phyloP scores from a whole-genome alignment of 2,329 filamentous ascomycete species.

The Lasiodiplodia hormozganensis region DNA sequence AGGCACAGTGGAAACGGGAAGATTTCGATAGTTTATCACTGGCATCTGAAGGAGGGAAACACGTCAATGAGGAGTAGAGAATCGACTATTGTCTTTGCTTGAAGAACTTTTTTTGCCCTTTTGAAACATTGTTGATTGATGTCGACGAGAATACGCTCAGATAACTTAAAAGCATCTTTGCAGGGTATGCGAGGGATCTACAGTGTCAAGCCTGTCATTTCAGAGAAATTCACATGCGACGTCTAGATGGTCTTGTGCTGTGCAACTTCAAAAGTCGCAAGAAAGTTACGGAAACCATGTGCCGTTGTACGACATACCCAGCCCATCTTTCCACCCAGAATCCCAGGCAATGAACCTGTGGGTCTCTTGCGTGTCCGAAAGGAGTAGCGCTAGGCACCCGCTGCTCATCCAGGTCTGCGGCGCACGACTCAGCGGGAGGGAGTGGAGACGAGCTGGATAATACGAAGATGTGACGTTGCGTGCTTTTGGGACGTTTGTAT shows the following conservation, averaged over 20 bases:
- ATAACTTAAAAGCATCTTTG: neutral
- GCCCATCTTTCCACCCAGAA: neutral
- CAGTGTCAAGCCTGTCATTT: no score
- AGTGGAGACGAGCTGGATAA: neutral
- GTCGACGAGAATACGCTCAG: neutral
- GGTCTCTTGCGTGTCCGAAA: neutral
- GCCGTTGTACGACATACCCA: neutral
- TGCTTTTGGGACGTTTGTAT: neutral
- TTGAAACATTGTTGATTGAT: neutral
- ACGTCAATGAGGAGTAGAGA: neutral
- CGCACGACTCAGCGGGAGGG: neutral
- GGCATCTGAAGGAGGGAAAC: neutral
- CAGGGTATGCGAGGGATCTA: no score
- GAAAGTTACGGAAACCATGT: neutral
- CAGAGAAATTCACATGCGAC: no score
- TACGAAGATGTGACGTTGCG: neutral
- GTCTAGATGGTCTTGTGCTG: no score
- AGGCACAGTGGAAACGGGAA: neutral
- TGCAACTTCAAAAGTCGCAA: no score
- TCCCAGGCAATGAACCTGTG: neutral
- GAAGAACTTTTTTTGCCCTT: neutral
- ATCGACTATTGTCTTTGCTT: conserved; percentile 3
- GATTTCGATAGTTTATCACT: neutral
- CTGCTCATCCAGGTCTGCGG: neutral
- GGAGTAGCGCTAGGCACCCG: neutral